Evolutionary conservation across 106 monocot genomes (phyloP), one percentile per base, ranked within the genome.

Genomic region (Posidonia australis): DNA sequence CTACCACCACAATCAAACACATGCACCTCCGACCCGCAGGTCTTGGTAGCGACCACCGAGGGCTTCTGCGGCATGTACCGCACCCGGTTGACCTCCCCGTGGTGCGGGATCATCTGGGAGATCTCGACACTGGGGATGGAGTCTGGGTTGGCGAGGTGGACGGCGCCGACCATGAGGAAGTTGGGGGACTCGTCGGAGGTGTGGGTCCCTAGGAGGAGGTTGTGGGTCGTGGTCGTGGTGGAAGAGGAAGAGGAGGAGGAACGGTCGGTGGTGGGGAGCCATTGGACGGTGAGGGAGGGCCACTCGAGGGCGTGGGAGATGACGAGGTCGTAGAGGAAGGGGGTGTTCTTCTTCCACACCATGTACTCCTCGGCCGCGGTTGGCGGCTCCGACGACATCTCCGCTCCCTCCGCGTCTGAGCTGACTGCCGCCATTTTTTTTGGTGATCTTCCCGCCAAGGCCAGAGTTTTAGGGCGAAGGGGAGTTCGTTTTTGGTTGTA

Each of bases 301-400:
- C 90, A 90, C 30, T 81, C 83, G 45, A 89, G 79, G 62, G 89
- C 77, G 54, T 86, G 88, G 58, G 86, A 86, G 62, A 93, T 81
- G 75, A 93, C 83, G 32, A 93, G 81, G 44, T 93, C 93, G 72
- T 93, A 93, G 20, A 93, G 81, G 72, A 81, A 79, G 2, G 93
- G 79, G 13, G 83, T 77, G 72, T 93, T 93, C 69, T 93, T 93
- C 86, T 86, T 93, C 93, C 93, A 93, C 52, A 89, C 51, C 27
- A 26, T 26, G 18, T 64, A 70, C 19, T 67, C 72, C 51, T 68
- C 76, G 58, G 21, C 44, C 48, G 7, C 47, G 42, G 49, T 41
- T 45, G 21, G 13, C 31, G 14, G 14, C 61, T n/a, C 47, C 27
- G 49, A 17, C 25, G 11, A 49, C 68, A 25, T 62, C 76, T 25